Percentiles rank a stretch among this genome's conserved stretches.
These are phyloP conservation scores for Eucalyptus cloeziana DNA, from an alignment of 345 rosid species.

Conservation along the genomic window DNA sequence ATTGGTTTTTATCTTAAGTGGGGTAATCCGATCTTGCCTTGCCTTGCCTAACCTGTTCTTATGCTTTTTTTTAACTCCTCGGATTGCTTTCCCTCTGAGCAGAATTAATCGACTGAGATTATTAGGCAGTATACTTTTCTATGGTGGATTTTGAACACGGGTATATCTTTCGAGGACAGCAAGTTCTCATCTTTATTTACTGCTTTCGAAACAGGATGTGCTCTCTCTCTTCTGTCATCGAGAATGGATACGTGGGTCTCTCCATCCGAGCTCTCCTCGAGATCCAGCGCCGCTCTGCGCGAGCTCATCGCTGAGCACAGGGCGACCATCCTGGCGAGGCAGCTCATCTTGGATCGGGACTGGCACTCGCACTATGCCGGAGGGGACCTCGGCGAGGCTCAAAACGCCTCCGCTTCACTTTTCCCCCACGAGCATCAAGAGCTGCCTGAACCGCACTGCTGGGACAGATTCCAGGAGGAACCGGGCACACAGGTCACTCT, in stretches of 20 bases:
- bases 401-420: not conserved
- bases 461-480: constrained; percentile 8
- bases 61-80: not conserved
- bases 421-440: not conserved
- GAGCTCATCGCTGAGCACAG: constrained; percentile 44
- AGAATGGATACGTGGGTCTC: constrained; percentile 14
- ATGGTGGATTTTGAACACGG: not conserved
- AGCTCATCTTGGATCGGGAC: constrained; percentile 14
- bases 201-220: constrained; percentile 10
- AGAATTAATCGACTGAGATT: not conserved
- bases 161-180: not conserved
- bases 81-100: not conserved
- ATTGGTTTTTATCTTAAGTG: not conserved
- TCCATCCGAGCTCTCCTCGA: constrained; percentile 28
- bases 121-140: not conserved
- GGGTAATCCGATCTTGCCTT: not conserved
- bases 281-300: constrained; percentile 44
- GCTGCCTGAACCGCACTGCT: not conserved
- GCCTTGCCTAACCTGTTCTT: not conserved
- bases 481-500: constrained; percentile 19
- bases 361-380: not conserved
- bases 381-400: not conserved
- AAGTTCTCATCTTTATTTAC: not conserved
- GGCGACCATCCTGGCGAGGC: constrained; percentile 17
- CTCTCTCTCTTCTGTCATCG: constrained; percentile 76